Conservation (phyloP, 2,329 filamentous ascomycete species). For the Escovopsis sp. region DNA sequence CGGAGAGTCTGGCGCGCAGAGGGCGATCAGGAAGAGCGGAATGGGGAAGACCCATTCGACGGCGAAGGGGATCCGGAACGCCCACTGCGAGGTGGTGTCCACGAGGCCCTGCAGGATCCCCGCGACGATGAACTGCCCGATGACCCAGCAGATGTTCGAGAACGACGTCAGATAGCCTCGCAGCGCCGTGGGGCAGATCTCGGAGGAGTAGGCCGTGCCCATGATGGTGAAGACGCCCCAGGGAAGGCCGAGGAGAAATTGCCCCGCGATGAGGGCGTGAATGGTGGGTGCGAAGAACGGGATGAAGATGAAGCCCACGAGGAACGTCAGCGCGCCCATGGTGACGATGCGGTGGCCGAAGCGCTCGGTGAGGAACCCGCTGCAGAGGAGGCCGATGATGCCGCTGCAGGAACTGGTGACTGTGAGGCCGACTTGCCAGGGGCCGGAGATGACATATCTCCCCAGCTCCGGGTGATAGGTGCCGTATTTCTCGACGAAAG, state of each 20-base stretch:
- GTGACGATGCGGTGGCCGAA: conserved; percentile 30
- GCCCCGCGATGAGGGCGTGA: conserved; percentile 24
- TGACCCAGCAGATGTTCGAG: conserved; percentile 9
- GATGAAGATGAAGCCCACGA: conserved; percentile 12
- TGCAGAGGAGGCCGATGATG: conserved; percentile 11
- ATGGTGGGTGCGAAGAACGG: conserved; percentile 16
- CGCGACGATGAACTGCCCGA: conserved; percentile 5
- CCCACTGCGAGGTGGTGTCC: conserved; percentile 8
- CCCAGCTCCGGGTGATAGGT: conserved; percentile 3
- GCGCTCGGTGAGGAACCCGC: conserved; percentile 8
- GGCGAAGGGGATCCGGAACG: conserved; percentile 13
- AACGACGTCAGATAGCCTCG: conserved; percentile 23
- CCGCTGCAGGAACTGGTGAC: conserved; percentile 27
- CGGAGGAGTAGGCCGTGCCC: conserved; percentile 26
- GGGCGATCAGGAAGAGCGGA: conserved; percentile 5
- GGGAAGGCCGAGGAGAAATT: conserved; percentile 26
- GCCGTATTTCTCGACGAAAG: conserved; percentile 16
- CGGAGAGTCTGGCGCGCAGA: conserved; percentile 20
- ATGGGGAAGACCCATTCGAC: conserved; percentile 13
- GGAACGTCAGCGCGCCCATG: conserved; percentile 27
- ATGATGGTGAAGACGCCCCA: conserved; percentile 25
- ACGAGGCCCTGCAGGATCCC: conserved; percentile 6
- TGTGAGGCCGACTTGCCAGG: conserved; percentile 32
- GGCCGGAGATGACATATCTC: conserved; percentile 19
- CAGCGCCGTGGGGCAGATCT: conserved; percentile 17